Evolutionary conservation across 495 filamentous ascomycete genomes (phyloP).

Genomic region (Penicillium paradoxum): DNA sequence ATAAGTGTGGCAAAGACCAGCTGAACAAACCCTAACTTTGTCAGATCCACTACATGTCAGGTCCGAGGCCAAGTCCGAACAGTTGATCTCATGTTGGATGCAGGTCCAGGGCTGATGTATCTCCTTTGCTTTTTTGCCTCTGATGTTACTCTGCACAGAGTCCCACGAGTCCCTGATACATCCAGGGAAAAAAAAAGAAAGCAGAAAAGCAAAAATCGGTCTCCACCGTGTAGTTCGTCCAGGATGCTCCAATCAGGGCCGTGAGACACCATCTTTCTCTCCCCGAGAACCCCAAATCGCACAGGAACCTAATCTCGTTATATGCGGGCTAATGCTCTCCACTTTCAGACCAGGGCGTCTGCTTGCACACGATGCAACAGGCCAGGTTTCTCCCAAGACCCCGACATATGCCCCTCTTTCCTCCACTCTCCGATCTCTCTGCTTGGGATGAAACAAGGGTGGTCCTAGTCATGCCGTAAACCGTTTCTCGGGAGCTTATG

Average conservation of each 20-base stretch:
- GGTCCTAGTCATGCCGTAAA: slow-evolving; percentile 14
- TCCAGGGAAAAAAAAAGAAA: neutral
- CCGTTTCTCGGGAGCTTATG: slow-evolving; percentile 25
- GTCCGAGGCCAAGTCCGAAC: neutral
- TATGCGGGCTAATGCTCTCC: slow-evolving; percentile 1
- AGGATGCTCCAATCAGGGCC: slow-evolving; percentile 14
- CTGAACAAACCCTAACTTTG: slow-evolving; percentile 5
- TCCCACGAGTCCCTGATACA: slow-evolving; percentile 13
- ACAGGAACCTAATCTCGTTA: slow-evolving; percentile 24
- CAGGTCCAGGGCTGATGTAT: slow-evolving; percentile 10
- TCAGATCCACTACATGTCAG: slow-evolving; percentile 3
- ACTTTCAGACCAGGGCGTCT: slow-evolving; percentile 3
- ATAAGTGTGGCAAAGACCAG: slow-evolving; percentile 8
- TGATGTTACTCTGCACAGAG: too few relatives aligned
- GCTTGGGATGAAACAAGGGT: slow-evolving; percentile 8
- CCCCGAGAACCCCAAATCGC: slow-evolving; percentile 10
- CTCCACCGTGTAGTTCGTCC: slow-evolving; percentile 12
- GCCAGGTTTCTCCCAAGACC: neutral
- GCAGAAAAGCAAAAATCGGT: neutral
- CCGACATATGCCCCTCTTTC: neutral
- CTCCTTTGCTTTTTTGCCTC: neutral
- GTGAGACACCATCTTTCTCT: neutral
- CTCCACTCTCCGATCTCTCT: slow-evolving; percentile 7
- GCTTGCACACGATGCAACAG: neutral
- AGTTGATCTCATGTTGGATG: slow-evolving; percentile 1